These are phyloP conservation scores for Yarrowia sp. DNA, from an alignment of 805 yeast species.

Conservation along the genomic window DNA sequence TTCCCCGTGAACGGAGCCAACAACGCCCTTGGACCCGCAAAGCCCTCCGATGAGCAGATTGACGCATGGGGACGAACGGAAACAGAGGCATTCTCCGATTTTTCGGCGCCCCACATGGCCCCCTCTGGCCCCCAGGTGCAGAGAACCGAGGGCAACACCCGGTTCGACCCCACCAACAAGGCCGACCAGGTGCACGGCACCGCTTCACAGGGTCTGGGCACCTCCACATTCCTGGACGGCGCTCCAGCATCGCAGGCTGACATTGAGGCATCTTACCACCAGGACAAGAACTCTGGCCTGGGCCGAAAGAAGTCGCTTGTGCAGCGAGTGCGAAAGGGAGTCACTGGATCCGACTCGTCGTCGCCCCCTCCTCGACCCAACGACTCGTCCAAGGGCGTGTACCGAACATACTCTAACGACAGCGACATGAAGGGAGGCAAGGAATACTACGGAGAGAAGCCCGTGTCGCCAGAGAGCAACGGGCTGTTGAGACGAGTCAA, in stretches of 20 bases:
- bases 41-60: conserved; percentile 51
- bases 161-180: conserved; percentile 75
- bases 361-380: conserved; percentile 41
- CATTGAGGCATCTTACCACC: conserved; percentile 47
- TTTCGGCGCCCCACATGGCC: conserved; percentile 45
- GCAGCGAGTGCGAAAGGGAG: conserved; percentile 59
- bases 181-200: conserved; percentile 83
- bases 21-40: conserved; percentile 59
- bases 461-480: conserved; percentile 27
- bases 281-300: conserved; percentile 55
- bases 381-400: conserved; percentile 40
- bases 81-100: conserved; percentile 56
- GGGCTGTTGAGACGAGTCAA: conserved; percentile 82
- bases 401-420: conserved; percentile 39
- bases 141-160: conserved; percentile 51
- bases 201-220: conserved; percentile 86
- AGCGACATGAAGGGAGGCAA: conserved; percentile 36
- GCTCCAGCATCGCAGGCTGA: conserved; percentile 80
- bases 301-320: conserved; percentile 85
- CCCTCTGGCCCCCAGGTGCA: conserved; percentile 48
- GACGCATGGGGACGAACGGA: conserved; percentile 76
- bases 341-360: conserved; percentile 44
- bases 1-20: conserved; percentile 97
- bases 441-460: conserved; percentile 41
- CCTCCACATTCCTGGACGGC: conserved; percentile 92